Evolutionary conservation across 352 stramenopile species (phyloP).

Genomic region (Pythium phragmiticola): DNA sequence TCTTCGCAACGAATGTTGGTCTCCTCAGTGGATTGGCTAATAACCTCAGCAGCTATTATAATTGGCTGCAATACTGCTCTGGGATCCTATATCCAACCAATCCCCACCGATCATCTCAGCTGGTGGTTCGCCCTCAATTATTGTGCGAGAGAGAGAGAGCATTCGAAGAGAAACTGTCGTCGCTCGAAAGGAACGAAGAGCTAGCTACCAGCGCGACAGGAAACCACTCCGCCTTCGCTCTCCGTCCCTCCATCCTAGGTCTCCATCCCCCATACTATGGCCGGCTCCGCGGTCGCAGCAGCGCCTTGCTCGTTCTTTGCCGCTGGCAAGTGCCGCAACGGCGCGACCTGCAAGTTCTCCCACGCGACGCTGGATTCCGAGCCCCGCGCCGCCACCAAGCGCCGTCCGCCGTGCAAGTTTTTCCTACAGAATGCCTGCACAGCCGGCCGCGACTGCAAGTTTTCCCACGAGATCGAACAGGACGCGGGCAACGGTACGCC

Average conservation of each 20-base stretch:
- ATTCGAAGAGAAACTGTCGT: conserved; percentile 11
- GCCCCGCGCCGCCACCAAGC: conserved; percentile 37
- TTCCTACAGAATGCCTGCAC: conserved; percentile 66
- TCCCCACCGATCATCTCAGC: conserved; percentile 2
- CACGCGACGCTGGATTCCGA: conserved; percentile 42
- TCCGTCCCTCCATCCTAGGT: neutral
- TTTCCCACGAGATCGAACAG: conserved; percentile 43
- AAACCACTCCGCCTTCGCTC: neutral
- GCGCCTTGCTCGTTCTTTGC: conserved; percentile 68
- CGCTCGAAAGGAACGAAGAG: neutral
- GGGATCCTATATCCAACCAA: conserved; percentile 12
- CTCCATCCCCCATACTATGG: conserved; percentile 1
- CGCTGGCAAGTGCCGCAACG: conserved; percentile 66
- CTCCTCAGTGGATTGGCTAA: conserved; percentile 3
- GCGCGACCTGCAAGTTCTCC: conserved; percentile 62
- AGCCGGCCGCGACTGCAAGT: conserved; percentile 62
- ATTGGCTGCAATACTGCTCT: conserved; percentile 10
- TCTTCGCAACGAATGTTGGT: conserved; percentile 16
- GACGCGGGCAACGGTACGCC: conserved; percentile 12
- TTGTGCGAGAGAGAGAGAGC: conserved; percentile 11
- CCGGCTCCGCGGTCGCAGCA: conserved; percentile 16
- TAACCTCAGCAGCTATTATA: neutral
- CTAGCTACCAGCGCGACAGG: no score
- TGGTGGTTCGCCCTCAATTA: neutral
- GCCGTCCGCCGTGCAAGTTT: conserved; percentile 62